These are phyloP conservation scores for Phytopythium kandeliae DNA, from an alignment of 352 stramenopile species.

Conservation along the genomic window DNA sequence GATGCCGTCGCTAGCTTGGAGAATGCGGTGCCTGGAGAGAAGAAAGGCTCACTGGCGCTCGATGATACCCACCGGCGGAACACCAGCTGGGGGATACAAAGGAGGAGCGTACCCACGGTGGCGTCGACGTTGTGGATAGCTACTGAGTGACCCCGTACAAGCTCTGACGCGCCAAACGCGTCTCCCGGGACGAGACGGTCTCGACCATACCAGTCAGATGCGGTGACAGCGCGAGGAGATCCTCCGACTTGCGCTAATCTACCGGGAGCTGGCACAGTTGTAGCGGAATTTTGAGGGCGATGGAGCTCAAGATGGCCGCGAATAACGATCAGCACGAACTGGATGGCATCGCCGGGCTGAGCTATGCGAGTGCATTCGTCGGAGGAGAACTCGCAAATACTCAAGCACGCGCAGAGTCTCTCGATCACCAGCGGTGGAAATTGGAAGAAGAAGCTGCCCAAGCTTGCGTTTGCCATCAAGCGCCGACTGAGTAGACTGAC, in stretches of 20 bases:
- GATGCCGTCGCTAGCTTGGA: conserved; percentile 16
- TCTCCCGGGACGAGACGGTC: conserved; percentile 27
- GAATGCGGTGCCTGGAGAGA: conserved; percentile 35
- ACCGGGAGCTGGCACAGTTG: background rate
- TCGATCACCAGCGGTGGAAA: conserved; percentile 52
- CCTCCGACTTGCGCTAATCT: background rate
- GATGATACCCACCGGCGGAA: conserved; percentile 45
- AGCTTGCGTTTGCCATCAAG: conserved; percentile 21
- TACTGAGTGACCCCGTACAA: conserved; percentile 8
- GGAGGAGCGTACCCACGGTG: conserved; percentile 27
- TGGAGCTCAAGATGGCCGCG: conserved; percentile 15
- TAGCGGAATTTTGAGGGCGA: background rate
- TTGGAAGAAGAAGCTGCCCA: conserved; percentile 46
- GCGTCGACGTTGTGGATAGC: conserved; percentile 14
- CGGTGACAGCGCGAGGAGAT: background rate
- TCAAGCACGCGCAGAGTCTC: conserved; percentile 37
- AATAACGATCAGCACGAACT: conserved; percentile 30
- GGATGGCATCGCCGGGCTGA: conserved; percentile 15
- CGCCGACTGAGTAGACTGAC: conserved; percentile 21
- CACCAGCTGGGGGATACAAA: conserved; percentile 22
- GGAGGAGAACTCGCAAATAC: conserved; percentile 20
- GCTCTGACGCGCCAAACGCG: conserved; percentile 25
- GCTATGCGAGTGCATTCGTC: conserved; percentile 8
- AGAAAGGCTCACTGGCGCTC: conserved; percentile 22
- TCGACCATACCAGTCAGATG: background rate